These are phyloP conservation scores for Plasmopara viticola DNA, from an alignment of 352 stramenopile species.

Conservation along the genomic window DNA sequence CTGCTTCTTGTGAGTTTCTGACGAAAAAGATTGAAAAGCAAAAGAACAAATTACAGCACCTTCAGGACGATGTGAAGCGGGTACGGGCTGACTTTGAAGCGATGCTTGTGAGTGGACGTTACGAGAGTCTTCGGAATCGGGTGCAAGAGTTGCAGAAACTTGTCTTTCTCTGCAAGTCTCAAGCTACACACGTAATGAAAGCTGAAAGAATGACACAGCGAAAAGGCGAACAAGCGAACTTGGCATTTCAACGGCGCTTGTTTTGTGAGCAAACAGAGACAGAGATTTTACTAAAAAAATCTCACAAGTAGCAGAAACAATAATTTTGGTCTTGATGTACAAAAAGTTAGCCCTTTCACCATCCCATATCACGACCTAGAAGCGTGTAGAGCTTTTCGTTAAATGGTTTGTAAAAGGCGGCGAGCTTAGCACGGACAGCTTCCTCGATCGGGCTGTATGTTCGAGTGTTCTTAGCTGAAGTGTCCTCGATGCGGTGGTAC, in stretches of 20 bases:
- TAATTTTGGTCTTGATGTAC: not conserved
- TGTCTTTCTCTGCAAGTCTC: constrained; percentile 54
- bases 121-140: constrained; percentile 44
- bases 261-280: constrained; percentile 57
- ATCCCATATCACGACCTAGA: constrained; percentile 30
- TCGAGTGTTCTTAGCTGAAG: constrained; percentile 81
- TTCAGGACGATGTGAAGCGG: constrained; percentile 25
- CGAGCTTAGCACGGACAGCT: constrained; percentile 47
- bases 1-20: constrained; percentile 39
- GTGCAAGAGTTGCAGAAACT: constrained; percentile 65
- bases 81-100: constrained; percentile 34
- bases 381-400: constrained; percentile 72
- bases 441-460: constrained; percentile 71
- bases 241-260: constrained; percentile 34
- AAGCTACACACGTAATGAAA: constrained; percentile 39
- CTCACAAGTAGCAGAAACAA: constrained; percentile 9
- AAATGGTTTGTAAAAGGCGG: constrained; percentile 76
- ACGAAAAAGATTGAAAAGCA: constrained; percentile 43
- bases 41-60: constrained; percentile 30
- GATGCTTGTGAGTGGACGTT: constrained; percentile 31
- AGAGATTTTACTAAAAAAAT: constrained; percentile 54
- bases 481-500: constrained; percentile 73
- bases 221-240: constrained; percentile 24
- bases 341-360: not conserved
- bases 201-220: constrained; percentile 32